These are phyloP conservation scores for Panellus pusillus DNA, from an alignment of 768 basidiomycete species.

Conservation along the genomic window DNA sequence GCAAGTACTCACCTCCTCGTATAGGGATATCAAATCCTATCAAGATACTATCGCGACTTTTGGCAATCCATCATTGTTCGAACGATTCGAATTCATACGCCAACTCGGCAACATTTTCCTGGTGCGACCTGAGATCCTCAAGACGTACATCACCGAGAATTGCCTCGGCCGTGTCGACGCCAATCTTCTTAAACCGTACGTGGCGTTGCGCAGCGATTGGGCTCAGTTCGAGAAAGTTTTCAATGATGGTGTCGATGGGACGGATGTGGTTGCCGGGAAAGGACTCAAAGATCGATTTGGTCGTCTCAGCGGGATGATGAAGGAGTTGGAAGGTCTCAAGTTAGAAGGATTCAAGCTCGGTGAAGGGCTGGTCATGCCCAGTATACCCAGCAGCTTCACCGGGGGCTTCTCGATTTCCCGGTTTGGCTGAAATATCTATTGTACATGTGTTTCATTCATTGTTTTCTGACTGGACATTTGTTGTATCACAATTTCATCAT, in stretches of 20 bases:
- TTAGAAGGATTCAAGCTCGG: constrained; percentile 35
- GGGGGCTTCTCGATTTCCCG: constrained; percentile 50
- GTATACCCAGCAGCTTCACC: constrained; percentile 52
- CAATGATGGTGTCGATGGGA: constrained; percentile 51
- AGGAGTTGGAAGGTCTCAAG: constrained; percentile 75
- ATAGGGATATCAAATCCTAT: constrained; percentile 92
- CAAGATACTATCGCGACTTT: constrained; percentile 89
- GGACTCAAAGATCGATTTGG: constrained; percentile 67
- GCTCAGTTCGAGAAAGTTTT: constrained; percentile 81
- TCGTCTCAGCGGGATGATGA: constrained; percentile 82
- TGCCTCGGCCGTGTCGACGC: constrained; percentile 92
- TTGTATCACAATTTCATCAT: constrained; percentile 33
- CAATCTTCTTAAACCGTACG: constrained; percentile 83
- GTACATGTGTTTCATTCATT: constrained; percentile 1
- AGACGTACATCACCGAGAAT: constrained; percentile 92
- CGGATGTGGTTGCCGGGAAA: constrained; percentile 40
- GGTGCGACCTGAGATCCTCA: constrained; percentile 91
- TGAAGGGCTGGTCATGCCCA: constrained; percentile 61
- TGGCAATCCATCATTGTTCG: constrained; percentile 77
- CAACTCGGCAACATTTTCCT: constrained; percentile 98
- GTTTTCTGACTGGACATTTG: constrained; percentile 18
- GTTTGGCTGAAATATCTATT: constrained; percentile 37
- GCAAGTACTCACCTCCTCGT: neutral
- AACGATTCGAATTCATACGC: constrained; percentile 97
- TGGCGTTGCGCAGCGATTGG: constrained; percentile 91